phyloP scores from a whole-genome alignment of 2,329 filamentous ascomycete genomes.

The Xylariaceae sp. region DNA sequence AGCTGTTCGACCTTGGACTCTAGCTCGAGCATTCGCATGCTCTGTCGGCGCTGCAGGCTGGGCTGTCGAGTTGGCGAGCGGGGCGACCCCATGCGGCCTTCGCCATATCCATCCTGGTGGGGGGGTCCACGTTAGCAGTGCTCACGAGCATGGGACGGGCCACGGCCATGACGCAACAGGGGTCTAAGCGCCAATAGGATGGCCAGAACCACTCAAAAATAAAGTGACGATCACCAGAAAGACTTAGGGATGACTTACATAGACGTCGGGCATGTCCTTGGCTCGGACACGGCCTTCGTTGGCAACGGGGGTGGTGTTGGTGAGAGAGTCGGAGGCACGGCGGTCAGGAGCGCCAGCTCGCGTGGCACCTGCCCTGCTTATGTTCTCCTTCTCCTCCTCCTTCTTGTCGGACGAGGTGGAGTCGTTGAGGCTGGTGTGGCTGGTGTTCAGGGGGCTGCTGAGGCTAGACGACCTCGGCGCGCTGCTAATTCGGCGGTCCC shows the following conservation, averaged over 20 bases:
- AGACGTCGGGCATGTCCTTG: slow-evolving; percentile 88
- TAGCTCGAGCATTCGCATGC: slow-evolving; percentile 93
- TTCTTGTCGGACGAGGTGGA: background rate
- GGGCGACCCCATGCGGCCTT: slow-evolving; percentile 79
- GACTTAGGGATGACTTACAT: slow-evolving; percentile 59
- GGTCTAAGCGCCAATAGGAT: background rate
- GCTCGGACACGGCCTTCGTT: slow-evolving; percentile 82
- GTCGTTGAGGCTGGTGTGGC: slow-evolving; percentile 29
- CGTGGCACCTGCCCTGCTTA: slow-evolving; percentile 31
- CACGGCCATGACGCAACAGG: no score
- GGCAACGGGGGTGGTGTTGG: slow-evolving; percentile 60
- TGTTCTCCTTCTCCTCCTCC: slow-evolving; percentile 23
- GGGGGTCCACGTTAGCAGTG: slow-evolving; percentile 7
- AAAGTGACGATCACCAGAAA: background rate
- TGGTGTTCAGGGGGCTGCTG: slow-evolving; percentile 39
- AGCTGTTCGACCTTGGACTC: slow-evolving; percentile 81
- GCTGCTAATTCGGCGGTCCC: slow-evolving; percentile 64
- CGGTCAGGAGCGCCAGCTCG: slow-evolving; percentile 28
- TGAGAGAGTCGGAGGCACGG: slow-evolving; percentile 15
- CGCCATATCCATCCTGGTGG: slow-evolving; percentile 82
- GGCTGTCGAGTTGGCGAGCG: slow-evolving; percentile 89
- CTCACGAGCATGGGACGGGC: background rate
- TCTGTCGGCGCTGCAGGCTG: slow-evolving; percentile 94
- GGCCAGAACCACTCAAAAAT: background rate
- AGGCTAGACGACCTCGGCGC: slow-evolving; percentile 67